These are phyloP conservation scores for Fusarium musae DNA, from an alignment of 2,329 filamentous ascomycete species.

Conservation along the genomic window DNA sequence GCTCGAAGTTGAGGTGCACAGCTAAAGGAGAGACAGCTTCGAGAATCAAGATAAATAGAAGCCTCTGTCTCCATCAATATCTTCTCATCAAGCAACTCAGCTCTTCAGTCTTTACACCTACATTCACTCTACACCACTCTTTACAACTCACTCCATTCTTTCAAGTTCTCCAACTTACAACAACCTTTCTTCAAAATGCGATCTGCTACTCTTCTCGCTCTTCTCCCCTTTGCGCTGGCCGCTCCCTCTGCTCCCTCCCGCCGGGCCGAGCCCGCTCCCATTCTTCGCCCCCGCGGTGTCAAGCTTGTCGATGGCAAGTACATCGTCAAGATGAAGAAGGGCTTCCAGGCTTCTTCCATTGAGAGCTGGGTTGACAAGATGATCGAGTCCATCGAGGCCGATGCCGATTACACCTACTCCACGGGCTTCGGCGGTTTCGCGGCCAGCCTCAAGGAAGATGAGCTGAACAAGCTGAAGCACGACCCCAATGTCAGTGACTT, in stretches of 20 bases:
- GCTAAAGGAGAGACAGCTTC: neutral
- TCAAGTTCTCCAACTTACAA: conserved; percentile 4
- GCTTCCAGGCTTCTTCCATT: conserved; percentile 28
- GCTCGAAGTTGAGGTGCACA: neutral
- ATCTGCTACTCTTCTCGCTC: conserved; percentile 48
- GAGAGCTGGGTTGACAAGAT: conserved; percentile 31
- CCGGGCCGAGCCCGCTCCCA: conserved; percentile 49
- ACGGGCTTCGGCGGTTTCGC: conserved; percentile 44
- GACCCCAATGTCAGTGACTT: conserved; percentile 41
- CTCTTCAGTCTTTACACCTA: conserved; percentile 24
- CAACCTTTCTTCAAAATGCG: conserved; percentile 45
- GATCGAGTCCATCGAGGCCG: conserved; percentile 45
- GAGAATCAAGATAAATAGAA: conserved; percentile 36
- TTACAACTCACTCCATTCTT: conserved; percentile 10
- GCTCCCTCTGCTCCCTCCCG: conserved; percentile 46
- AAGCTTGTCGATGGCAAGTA: conserved; percentile 50
- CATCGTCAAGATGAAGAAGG: conserved; percentile 52
- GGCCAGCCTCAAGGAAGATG: conserved; percentile 41
- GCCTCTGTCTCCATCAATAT: neutral
- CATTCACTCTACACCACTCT: conserved; percentile 25
- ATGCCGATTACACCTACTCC: conserved; percentile 47
- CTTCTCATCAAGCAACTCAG: conserved; percentile 29
- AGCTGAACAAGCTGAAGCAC: conserved; percentile 42
- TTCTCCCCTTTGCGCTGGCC: conserved; percentile 48
- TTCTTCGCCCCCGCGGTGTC: conserved; percentile 48